phyloP scores from a whole-genome alignment of 2,329 filamentous ascomycete genomes.

The Drechslera avenae region DNA sequence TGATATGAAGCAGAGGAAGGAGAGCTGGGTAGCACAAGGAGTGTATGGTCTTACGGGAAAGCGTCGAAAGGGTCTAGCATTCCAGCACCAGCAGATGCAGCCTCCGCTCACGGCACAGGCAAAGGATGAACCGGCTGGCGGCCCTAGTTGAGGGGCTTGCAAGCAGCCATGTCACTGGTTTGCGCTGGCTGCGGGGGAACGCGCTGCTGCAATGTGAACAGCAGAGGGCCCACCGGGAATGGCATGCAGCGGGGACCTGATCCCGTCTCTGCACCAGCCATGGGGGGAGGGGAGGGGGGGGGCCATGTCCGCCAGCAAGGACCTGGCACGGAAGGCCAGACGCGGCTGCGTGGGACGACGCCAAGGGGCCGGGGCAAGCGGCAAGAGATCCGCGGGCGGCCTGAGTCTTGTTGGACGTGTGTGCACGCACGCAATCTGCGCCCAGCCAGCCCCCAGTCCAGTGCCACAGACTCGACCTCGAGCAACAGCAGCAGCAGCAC shows the following conservation, averaged over 20 bases:
- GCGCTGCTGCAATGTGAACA: conserved; percentile 18
- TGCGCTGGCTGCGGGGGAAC: conserved; percentile 15
- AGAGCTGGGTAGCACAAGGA: conserved; percentile 14
- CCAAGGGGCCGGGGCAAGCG: conserved; percentile 12
- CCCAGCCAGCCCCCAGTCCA: neutral
- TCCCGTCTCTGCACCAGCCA: conserved; percentile 9
- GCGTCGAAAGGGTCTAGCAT: conserved; percentile 14
- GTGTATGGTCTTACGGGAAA: conserved; percentile 13
- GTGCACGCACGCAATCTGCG: neutral
- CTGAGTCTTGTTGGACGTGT: conserved; percentile 9
- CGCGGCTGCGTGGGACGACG: conserved; percentile 11
- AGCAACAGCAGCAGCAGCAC: neutral
- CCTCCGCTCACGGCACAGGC: conserved; percentile 11
- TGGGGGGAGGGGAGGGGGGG: neutral
- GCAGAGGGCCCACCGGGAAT: conserved; percentile 9
- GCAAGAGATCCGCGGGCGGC: conserved; percentile 11
- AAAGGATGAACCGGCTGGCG: conserved; percentile 12
- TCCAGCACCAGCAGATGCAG: conserved; percentile 13
- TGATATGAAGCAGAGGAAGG: conserved; percentile 4
- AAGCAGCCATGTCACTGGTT: conserved; percentile 15
- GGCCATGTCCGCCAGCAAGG: conserved; percentile 3
- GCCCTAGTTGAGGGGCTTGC: conserved; percentile 14
- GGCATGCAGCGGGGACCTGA: conserved; percentile 18
- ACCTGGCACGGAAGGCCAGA: conserved; percentile 11
- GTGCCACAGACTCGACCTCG: neutral